These are phyloP conservation scores for Entonaema liquescens DNA, from an alignment of 495 filamentous ascomycete species.

Conservation along the genomic window DNA sequence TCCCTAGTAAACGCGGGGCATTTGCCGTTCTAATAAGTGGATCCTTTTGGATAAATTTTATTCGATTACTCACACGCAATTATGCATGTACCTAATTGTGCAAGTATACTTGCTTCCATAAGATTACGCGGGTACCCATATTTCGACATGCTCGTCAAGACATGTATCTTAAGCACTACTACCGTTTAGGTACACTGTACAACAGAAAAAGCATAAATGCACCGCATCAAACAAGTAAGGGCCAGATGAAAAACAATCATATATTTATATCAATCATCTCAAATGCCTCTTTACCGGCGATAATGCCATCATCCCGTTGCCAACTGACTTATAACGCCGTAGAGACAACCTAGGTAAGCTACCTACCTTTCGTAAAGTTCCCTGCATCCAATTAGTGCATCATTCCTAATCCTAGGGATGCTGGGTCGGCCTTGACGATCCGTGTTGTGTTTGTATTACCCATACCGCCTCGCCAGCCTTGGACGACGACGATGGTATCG, in stretches of 20 bases:
- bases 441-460: conserved; percentile 94
- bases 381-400: conserved; percentile 21
- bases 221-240: background rate
- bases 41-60: background rate
- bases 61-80: background rate
- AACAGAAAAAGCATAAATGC: background rate
- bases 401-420: conserved; percentile 53
- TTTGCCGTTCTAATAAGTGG: conserved; percentile 7
- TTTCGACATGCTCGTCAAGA: background rate
- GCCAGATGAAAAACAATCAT: background rate
- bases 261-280: background rate
- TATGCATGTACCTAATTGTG: background rate
- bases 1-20: conserved; percentile 28
- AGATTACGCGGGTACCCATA: background rate
- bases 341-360: background rate
- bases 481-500: conserved; percentile 90
- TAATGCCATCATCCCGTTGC: background rate
- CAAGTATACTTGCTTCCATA: background rate
- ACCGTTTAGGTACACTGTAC: too few species aligned
- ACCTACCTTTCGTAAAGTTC: background rate
- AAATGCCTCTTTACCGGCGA: background rate
- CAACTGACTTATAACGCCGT: conserved; percentile 2
- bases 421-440: conserved; percentile 64
- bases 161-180: too few species aligned
- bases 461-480: conserved; percentile 97